Conservation (phyloP, 768 basidiomycete genomes). For the Rhodotorula diobovata region DNA sequence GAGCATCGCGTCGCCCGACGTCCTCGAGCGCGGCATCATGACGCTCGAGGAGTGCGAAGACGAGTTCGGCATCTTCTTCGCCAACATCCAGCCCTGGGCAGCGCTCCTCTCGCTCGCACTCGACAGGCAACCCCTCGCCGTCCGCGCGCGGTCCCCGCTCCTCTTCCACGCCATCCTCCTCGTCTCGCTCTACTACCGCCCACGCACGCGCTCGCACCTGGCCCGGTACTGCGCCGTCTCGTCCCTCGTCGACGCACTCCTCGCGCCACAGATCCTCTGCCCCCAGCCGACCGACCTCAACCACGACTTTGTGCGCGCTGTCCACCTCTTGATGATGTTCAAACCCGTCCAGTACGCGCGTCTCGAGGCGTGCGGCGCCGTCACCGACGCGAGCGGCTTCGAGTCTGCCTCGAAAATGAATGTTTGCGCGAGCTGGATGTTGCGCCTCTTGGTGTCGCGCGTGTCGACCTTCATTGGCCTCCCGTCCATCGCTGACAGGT, state of each 20-base stretch:
- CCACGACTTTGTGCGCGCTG: conserved; percentile 30
- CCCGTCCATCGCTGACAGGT: conserved; percentile 22
- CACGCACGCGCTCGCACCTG: conserved; percentile 13
- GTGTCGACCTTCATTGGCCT: conserved; percentile 28
- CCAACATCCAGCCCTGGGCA: conserved; percentile 29
- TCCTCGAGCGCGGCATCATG: conserved; percentile 25
- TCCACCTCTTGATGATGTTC: conserved; percentile 34
- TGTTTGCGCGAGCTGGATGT: conserved; percentile 31
- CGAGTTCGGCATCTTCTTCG: conserved; percentile 32
- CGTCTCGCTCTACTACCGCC: conserved; percentile 33
- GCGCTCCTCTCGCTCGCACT: conserved; percentile 18
- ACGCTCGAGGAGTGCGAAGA: conserved; percentile 23
- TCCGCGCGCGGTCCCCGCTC: conserved; percentile 30
- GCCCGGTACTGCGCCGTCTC: conserved; percentile 25
- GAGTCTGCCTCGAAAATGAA: conserved; percentile 36
- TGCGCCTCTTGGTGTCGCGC: conserved; percentile 16
- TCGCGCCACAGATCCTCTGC: conserved; percentile 36
- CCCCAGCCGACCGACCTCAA: conserved; percentile 28
- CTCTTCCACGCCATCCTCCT: conserved; percentile 39
- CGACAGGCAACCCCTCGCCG: conserved; percentile 19
- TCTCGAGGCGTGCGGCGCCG: conserved; percentile 24
- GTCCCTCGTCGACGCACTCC: conserved; percentile 31
- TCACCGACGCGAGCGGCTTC: conserved; percentile 14
- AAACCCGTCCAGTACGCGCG: conserved; percentile 35
- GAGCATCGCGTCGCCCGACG: conserved; percentile 14